Evolutionary conservation across 805 yeast species (phyloP).

Genomic region (Yarrowia sp.): DNA sequence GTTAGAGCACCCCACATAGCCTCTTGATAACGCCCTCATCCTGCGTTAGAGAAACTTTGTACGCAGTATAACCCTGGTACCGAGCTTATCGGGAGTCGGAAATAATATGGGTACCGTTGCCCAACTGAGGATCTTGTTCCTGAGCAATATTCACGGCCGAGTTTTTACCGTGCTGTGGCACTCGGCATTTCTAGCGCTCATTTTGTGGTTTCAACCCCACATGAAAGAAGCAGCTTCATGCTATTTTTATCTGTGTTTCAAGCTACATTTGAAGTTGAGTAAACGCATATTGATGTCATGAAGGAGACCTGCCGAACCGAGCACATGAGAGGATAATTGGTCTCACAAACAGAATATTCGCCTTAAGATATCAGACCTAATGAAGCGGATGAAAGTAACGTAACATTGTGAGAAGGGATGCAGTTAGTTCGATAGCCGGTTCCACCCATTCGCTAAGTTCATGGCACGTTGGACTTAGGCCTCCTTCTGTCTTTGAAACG

Average conservation of each 20-base stretch:
- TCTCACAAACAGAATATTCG: not conserved
- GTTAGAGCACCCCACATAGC: not conserved
- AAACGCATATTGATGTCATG: not conserved
- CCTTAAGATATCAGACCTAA: not conserved
- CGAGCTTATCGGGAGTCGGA: not conserved
- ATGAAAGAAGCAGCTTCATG: not conserved
- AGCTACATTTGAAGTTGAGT: not conserved
- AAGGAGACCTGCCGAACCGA: not conserved
- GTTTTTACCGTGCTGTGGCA: not conserved
- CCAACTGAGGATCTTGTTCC: not conserved
- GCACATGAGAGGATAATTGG: not conserved
- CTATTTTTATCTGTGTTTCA: not conserved
- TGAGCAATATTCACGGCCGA: not conserved
- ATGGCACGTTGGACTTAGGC: not conserved
- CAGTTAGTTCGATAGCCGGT: not conserved
- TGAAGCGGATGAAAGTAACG: not conserved
- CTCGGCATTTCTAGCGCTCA: not conserved
- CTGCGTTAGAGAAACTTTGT: not conserved
- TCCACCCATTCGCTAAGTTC: not conserved
- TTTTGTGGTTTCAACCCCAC: not conserved
- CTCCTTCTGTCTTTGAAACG: not conserved
- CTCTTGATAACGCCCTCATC: not conserved
- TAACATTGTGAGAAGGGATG: not conserved
- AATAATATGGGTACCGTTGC: not conserved
- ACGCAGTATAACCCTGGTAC: constrained; percentile 4